Evolutionary conservation across 495 filamentous ascomycete species (phyloP), one percentile per base, ranked within the genome.

Genomic region (Penicillium verhagenii): DNA sequence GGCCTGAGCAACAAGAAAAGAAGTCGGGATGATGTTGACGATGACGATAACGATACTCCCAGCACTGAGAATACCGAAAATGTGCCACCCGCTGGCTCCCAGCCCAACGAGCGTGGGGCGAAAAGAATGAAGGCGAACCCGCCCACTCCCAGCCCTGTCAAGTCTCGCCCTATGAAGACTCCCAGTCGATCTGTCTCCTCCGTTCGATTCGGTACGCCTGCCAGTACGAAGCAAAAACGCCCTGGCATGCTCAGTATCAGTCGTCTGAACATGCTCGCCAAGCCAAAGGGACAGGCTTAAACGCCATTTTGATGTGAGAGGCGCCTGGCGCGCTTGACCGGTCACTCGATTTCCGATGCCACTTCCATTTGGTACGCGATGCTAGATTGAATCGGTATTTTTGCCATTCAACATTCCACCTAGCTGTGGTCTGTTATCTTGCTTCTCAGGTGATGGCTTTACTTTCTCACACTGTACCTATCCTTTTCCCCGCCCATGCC

Each of bases 1-100:
- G 88, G 88, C 28, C 82, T 92, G 63, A 63, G 71, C 3, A 90
- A 87, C 72, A 90, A 92, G 76, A 91, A 90, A 73, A 79, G 87
- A 42, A 79, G 79, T 51, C 79, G 84, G 14, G 76, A 74, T 39
- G 67, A 75, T 3, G 55, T 60, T 8, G 86, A 60, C 76, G 71
- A 74, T 26, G 68, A 72, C 29, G 16, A 73, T 19, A n/a, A n/a
- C n/a, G 67, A 72, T 33, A 5, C 83, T 31, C 79, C 84, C 2
- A 82, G 85, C 58, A 50, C 64, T 38, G 65, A 79, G 14, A 31
- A 60, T 54, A 26, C 61, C 9, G 70, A 82, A 69, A 74, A 78
- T 50, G 68, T 81, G 28, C 65, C 67, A 20, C 74, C 71, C 37
- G 52, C 61, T 52, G 54, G 74, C 57, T 20, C 62, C n/a, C 31